Conservation (phyloP, 2,329 filamentous ascomycete genomes). For the Graphilbum sp. region DNA sequence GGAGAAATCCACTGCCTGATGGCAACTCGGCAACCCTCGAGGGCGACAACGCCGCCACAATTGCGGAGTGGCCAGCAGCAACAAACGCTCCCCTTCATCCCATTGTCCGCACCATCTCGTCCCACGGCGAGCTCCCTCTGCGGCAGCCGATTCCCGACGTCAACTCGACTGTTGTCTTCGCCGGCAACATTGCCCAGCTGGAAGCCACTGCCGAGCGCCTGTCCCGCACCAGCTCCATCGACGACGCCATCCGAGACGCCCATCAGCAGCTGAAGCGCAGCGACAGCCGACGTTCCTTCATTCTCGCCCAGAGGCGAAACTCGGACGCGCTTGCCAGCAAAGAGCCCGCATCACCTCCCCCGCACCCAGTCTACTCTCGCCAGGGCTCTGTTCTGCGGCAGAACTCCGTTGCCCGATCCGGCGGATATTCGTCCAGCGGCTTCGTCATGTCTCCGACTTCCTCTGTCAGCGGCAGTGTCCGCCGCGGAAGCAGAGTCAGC, state of each 20-base stretch:
- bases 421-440: constrained; percentile 52
- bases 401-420: constrained; percentile 46
- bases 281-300: constrained; percentile 50
- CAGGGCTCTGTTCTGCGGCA: too few species aligned
- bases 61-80: too few species aligned
- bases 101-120: constrained; percentile 30
- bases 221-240: constrained; percentile 59
- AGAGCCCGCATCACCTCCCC: too few species aligned
- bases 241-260: constrained; percentile 59
- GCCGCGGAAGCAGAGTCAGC: constrained; percentile 5
- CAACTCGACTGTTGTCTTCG: constrained; percentile 35
- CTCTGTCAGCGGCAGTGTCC: constrained; percentile 19
- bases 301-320: too few species aligned
- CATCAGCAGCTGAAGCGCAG: constrained; percentile 54
- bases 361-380: too few species aligned
- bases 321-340: too few species aligned
- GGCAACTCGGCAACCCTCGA: too few species aligned
- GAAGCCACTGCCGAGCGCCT: constrained; percentile 62
- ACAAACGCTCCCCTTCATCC: constrained; percentile 19
- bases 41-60: too few species aligned
- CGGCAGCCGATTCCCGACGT: constrained; percentile 45
- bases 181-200: constrained; percentile 52
- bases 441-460: constrained; percentile 52
- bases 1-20: too few species aligned
- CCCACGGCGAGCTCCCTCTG: constrained; percentile 26